phyloP scores from a whole-genome alignment of 495 filamentous ascomycete species.

The Talaromyces proteolyticus region DNA sequence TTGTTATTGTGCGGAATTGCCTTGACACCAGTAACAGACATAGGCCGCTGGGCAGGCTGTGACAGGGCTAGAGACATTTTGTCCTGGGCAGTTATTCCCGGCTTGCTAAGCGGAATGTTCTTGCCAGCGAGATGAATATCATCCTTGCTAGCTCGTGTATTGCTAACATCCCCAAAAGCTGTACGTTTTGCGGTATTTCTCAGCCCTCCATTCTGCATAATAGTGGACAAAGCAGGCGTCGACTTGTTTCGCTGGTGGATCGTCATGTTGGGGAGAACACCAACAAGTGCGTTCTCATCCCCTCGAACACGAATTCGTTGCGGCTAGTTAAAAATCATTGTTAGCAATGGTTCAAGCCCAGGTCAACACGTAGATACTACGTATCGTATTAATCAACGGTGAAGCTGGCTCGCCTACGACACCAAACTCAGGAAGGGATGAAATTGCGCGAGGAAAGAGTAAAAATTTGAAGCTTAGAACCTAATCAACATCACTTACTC shows the following conservation, averaged over 20 bases:
- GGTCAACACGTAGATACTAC: no score
- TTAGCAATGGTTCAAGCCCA: no score
- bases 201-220: slow-evolving; percentile 48
- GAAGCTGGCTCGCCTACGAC: no score
- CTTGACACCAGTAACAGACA: slow-evolving; percentile 43
- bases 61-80: slow-evolving; percentile 45
- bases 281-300: slow-evolving; percentile 68
- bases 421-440: background rate
- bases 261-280: slow-evolving; percentile 46
- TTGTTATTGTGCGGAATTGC: slow-evolving; percentile 36
- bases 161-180: slow-evolving; percentile 77
- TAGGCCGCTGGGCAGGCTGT: slow-evolving; percentile 60
- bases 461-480: no score
- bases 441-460: background rate
- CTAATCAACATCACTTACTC: no score
- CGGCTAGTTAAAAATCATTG: slow-evolving; percentile 56
- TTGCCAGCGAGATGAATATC: slow-evolving; percentile 47
- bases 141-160: slow-evolving; percentile 50
- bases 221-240: slow-evolving; percentile 56
- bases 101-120: slow-evolving; percentile 31
- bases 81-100: slow-evolving; percentile 27
- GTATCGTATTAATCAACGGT: no score
- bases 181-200: slow-evolving; percentile 69
- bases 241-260: slow-evolving; percentile 82
- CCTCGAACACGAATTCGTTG: slow-evolving; percentile 63